A percentile compares a stretch with the other conserved stretches of the same genome.
Evolutionary conservation across 257 asterid species (phyloP).

Genomic region (Plantago elongata): DNA sequence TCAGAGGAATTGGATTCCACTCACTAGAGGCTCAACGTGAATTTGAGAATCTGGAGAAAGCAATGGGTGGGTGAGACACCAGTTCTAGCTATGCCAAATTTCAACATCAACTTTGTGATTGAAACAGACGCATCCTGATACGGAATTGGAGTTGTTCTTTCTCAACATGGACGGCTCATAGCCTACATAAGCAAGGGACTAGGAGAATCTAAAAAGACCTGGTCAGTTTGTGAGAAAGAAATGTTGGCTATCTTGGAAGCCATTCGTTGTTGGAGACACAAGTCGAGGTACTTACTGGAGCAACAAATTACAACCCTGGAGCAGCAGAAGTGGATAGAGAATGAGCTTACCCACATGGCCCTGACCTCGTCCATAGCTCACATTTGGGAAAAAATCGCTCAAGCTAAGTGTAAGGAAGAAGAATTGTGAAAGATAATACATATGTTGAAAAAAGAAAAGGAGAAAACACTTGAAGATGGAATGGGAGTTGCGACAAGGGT

Average conservation of each 20-base stretch:
- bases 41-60: background rate
- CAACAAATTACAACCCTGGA: background rate
- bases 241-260: background rate
- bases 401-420: too few relatives aligned
- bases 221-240: conserved; percentile 10
- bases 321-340: background rate
- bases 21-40: background rate
- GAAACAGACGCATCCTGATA: conserved; percentile 1
- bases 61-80: background rate
- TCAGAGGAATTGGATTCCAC: too few relatives aligned
- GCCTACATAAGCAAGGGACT: conserved; percentile 5
- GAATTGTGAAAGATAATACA: too few relatives aligned
- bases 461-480: too few relatives aligned
- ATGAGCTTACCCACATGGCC: too few relatives aligned
- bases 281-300: background rate
- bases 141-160: conserved; percentile 7
- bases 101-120: background rate
- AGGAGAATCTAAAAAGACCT: background rate
- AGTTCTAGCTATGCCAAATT: background rate
- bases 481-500: too few relatives aligned
- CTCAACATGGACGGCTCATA: background rate
- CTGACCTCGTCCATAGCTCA: too few relatives aligned
- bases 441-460: too few relatives aligned
- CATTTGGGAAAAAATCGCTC: too few relatives aligned
- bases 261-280: background rate